phyloP scores from a whole-genome alignment of 208 protist species.

The Wallacemonas collosoma region DNA sequence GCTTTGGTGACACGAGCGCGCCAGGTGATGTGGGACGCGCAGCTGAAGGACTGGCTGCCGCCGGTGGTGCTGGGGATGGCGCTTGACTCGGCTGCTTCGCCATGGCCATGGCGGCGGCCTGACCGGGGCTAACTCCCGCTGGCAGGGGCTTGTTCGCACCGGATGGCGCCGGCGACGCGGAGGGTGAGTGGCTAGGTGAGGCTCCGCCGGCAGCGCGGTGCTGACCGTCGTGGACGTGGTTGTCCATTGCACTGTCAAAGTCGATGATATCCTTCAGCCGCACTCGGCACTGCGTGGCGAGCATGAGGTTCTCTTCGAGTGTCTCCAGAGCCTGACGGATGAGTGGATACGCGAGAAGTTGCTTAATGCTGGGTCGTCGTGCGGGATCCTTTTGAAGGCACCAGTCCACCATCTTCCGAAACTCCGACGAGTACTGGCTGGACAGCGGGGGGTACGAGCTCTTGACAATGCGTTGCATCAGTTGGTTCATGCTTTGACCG shows the following conservation, averaged over 20 bases:
- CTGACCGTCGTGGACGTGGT: conserved; percentile 23
- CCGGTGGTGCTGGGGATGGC: neutral
- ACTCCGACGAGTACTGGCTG: conserved; percentile 79
- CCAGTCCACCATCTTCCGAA: conserved; percentile 88
- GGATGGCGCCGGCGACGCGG: neutral
- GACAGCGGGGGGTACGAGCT: conserved; percentile 81
- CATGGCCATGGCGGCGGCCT: conserved; percentile 79
- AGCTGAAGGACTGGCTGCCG: conserved; percentile 14
- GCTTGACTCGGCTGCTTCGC: conserved; percentile 31
- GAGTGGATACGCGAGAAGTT: conserved; percentile 66
- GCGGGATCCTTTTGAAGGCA: conserved; percentile 86
- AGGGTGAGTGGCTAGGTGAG: neutral
- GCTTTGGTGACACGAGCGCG: conserved; percentile 46
- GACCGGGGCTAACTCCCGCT: conserved; percentile 66
- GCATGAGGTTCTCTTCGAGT: conserved; percentile 88
- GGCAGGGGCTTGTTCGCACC: conserved; percentile 14
- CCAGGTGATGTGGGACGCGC: conserved; percentile 6
- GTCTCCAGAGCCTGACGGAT: conserved; percentile 76
- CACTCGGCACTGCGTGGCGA: conserved; percentile 86
- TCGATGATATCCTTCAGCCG: conserved; percentile 90
- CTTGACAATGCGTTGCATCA: conserved; percentile 93
- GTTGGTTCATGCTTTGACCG: conserved; percentile 92
- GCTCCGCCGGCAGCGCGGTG: conserved; percentile 3
- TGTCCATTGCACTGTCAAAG: conserved; percentile 57
- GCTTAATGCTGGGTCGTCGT: conserved; percentile 80